Evolutionary conservation across 768 basidiomycete species (phyloP), one percentile per base, ranked within the genome.

Genomic region (Podaxis carcinomalis): DNA sequence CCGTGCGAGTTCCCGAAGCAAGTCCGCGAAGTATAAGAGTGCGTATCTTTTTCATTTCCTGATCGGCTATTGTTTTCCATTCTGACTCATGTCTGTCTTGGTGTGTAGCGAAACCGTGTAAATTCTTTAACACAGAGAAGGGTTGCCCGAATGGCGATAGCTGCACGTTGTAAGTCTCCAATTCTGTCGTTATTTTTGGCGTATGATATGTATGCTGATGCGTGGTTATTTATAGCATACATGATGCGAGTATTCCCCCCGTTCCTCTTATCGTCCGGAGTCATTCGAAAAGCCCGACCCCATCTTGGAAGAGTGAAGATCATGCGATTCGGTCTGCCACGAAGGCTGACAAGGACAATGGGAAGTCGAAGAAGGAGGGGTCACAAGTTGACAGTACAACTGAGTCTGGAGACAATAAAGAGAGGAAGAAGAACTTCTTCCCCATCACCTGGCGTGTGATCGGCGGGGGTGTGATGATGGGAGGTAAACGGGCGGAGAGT

Each of bases 391-490:
- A 21, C 55, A 42, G 32, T 44, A 7, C 28, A 32, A 7, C 28
- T 32, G 36, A 40, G 49, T 62, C 68, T 36, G 78, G 79, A 46
- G 76, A 77, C 35, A 74, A 69, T 63, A 71, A 67, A 44, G 71
- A 76, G 66, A 70, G 66, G 25, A 70, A 67, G 25, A 84, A 73
- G 63, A 79, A 80, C 61, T 87, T 76, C 69, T 86, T 83, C 65
- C 88, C 88, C 27, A 78, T 91, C 50, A 78, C 81, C 3, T 91
- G 89, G 89, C 80, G 89, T 46, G 88, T 91, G 11, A 87, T 91
- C 54, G 88, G 89, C 0, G 89, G 89, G 13, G 89, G 89, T 2
- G 89, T 90, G n/a, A 78, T 82, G 71, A 79, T 90, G 37, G 78
- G 81, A 79, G 62, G 83, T 51, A 61, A 47, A 35, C 59, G 59